Evolutionary conservation across 2,329 filamentous ascomycete genomes (phyloP), one percentile per base, ranked within the genome.

Genomic region (Exophiala aquamarina): DNA sequence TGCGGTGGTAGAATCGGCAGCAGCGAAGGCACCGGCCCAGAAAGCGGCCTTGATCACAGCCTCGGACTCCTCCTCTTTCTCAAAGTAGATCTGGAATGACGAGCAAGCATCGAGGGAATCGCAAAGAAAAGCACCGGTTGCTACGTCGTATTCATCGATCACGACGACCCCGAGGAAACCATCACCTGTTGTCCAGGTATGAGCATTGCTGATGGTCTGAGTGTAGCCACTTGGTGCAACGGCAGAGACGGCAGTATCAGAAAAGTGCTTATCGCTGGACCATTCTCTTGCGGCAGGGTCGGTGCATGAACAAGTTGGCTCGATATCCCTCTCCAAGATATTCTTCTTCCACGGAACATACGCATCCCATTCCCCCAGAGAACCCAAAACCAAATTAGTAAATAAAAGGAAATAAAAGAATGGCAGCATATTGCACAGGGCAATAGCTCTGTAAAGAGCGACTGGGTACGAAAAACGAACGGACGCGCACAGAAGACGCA

Each of bases 51-150:
- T 55, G 37, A 50, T 49, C 15, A 32, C 23, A 4, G 28, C 31
- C 4, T 37, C 41, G 3, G 40, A 26, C 17, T 28, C 41, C 11
- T 33, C 21, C 34, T 50, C 37, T 37, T 55, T 52, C 41, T 56
- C 53, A 38, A 53, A 56, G 40, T 56, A 56, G 18, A 56, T 51
- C 23, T 54, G 40, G 33, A 56, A 56, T 8, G 53, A 50, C 10
- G 47, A 50, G 28, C 53, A 56, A 29, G 50, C 50, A 9, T 44
- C 41, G 13, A 53, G 45, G 13, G 40, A 34, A 41, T 56, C 41
- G 35, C 53, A 56, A 21, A 56, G 46, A 1, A 34, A 41, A 17
- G 50, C 53, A 28, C 53, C 50, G 35, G 51, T 47, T 23, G n/a
- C 31, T 35, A 37, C 50, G 19, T 56, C 47, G 36, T 56, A 56